phyloP scores from a whole-genome alignment of 345 rosid species.

The Dipteronia dyeriana region DNA sequence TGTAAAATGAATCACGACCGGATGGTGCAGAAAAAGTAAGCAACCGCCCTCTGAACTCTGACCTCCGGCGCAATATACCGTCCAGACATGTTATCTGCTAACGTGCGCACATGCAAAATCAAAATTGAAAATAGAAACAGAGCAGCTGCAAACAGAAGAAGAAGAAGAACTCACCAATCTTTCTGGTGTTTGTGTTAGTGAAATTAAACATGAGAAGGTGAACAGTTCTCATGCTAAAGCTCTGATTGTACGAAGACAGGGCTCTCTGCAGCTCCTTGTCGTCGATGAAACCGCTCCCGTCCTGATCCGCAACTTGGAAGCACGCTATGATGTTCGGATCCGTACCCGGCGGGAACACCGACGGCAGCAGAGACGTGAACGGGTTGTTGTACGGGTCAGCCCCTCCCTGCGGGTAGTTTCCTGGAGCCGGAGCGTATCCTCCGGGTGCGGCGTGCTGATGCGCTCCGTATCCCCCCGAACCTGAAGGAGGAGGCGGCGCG shows the following conservation, averaged over 20 bases:
- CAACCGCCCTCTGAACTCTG: no score
- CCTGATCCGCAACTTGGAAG: conserved; percentile 82
- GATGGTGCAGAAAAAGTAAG: no score
- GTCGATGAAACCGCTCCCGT: conserved; percentile 84
- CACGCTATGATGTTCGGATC: conserved; percentile 79
- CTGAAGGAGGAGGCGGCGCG: conserved; percentile 37
- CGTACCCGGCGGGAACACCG: conserved; percentile 86
- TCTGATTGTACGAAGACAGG: conserved; percentile 74
- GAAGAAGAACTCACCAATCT: conserved; percentile 55
- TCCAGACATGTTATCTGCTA: not conserved
- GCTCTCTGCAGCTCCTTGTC: conserved; percentile 92
- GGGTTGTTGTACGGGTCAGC: conserved; percentile 54
- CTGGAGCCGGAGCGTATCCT: conserved; percentile 29
- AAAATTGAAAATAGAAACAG: no score
- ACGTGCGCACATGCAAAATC: not conserved
- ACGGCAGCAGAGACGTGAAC: conserved; percentile 70
- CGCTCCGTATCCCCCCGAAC: conserved; percentile 23
- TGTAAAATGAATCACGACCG: not conserved
- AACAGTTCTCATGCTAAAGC: conserved; percentile 87
- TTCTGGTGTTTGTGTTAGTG: conserved; percentile 69
- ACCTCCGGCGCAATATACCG: no score
- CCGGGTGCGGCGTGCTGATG: conserved; percentile 44
- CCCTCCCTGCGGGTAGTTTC: conserved; percentile 39
- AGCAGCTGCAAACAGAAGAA: not conserved
- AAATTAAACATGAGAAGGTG: conserved; percentile 83